phyloP scores from a whole-genome alignment of 768 basidiomycete genomes.

The Dendrothele bispora region DNA sequence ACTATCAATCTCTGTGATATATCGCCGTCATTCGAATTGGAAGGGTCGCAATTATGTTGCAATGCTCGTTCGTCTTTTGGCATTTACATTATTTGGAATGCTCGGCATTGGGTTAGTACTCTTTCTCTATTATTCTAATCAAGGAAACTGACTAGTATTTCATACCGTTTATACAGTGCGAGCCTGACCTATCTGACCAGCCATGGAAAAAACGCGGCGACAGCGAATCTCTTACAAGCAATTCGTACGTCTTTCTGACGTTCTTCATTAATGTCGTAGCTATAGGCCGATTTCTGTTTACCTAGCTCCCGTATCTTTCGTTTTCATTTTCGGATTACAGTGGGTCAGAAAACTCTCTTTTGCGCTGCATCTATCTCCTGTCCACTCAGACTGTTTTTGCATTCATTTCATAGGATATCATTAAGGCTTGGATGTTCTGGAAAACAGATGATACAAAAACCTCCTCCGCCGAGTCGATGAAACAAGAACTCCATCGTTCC shows the following conservation, averaged over 20 bases:
- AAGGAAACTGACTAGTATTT: neutral
- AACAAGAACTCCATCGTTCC: no score
- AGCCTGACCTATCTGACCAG: neutral
- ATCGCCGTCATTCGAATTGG: conserved; percentile 10
- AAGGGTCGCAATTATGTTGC: neutral
- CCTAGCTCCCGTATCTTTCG: conserved; percentile 10
- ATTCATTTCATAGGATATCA: conserved; percentile 1
- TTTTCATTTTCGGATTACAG: conserved; percentile 13
- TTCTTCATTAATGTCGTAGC: neutral
- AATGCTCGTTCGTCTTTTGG: conserved; percentile 4
- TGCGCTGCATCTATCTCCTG: neutral
- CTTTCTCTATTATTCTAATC: neutral
- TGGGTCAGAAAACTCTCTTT: neutral
- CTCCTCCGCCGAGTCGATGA: no score
- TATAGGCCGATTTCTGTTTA: neutral
- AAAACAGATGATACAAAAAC: neutral
- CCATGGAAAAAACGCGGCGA: neutral
- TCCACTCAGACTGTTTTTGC: neutral
- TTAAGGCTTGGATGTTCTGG: conserved; percentile 8
- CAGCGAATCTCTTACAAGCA: conserved; percentile 5
- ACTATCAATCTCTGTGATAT: neutral
- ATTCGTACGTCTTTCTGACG: conserved; percentile 1
- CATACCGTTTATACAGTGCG: neutral
- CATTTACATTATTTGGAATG: conserved; percentile 9
- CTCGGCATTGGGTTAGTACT: conserved; percentile 7